Conservation (phyloP, 257 asterid genomes). For the Parsonsia alboflavescens region DNA sequence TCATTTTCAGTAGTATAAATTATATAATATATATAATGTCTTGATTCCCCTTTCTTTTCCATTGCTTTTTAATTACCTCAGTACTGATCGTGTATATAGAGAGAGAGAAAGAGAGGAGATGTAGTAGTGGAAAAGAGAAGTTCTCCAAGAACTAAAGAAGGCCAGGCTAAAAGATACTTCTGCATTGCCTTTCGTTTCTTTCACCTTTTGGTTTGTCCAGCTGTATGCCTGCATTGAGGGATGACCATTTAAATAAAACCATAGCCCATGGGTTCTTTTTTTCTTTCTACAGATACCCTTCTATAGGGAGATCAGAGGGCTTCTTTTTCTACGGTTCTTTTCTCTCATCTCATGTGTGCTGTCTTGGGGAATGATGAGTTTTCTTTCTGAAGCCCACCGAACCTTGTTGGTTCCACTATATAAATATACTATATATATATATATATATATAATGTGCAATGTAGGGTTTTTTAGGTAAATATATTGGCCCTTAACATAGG, state of each 20-base stretch:
- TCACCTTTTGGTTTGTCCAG: conserved; percentile 1
- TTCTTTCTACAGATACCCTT: neutral
- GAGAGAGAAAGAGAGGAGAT: neutral
- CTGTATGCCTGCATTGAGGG: conserved; percentile 12
- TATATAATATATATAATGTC: neutral
- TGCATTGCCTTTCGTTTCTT: conserved; percentile 3
- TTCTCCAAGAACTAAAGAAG: neutral
- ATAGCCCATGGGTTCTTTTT: neutral
- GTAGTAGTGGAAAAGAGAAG: conserved; percentile 1
- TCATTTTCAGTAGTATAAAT: neutral
- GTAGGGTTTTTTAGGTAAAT: too few relatives aligned
- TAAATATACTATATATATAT: too few relatives aligned
- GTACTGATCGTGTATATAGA: neutral
- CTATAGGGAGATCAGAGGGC: neutral
- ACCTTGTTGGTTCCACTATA: conserved; percentile 5
- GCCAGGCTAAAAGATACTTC: conserved; percentile 16
- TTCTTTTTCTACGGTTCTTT: conserved; percentile 6
- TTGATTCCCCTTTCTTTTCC: neutral
- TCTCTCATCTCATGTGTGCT: conserved; percentile 6
- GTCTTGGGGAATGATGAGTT: neutral
- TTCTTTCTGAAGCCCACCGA: neutral
- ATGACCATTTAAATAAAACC: conserved; percentile 5
- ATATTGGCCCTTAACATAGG: too few relatives aligned
- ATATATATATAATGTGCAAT: too few relatives aligned
- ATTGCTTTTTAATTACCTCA: neutral